Percentiles rank a stretch among this genome's conserved stretches.
phyloP scores from a whole-genome alignment of 371 early-diverging fungal species.

The Encephalitozoon romaleae region DNA sequence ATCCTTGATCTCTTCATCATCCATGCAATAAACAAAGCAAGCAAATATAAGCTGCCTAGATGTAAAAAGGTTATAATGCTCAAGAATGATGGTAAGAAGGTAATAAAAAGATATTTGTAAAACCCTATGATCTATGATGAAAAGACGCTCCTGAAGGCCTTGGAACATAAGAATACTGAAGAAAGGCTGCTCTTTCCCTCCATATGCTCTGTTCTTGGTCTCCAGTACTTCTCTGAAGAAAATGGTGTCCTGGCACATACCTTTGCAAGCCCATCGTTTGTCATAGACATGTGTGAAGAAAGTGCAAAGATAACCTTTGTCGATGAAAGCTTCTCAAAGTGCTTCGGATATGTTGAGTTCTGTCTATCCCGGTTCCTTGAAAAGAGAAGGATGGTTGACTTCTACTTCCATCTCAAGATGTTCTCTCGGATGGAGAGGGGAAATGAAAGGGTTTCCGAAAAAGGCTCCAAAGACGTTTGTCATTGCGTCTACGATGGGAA shows the following conservation, averaged over 20 bases:
- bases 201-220: not conserved
- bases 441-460: not conserved
- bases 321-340: not conserved
- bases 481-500: not conserved
- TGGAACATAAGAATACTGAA: not conserved
- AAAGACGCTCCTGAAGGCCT: not conserved
- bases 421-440: not conserved
- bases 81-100: too few relatives aligned
- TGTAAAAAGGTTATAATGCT: too few relatives aligned
- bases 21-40: not conserved
- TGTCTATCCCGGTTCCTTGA: not conserved
- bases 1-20: not conserved
- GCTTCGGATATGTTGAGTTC: slow-evolving; percentile 1
- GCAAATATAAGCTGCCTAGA: not conserved
- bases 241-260: not conserved
- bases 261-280: not conserved
- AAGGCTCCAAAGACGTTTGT: not conserved
- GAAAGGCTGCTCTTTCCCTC: not conserved
- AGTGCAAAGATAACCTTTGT: not conserved
- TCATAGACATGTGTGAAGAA: not conserved
- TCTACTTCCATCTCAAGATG: not conserved
- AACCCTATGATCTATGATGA: not conserved
- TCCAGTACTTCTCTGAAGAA: not conserved
- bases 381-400: not conserved
- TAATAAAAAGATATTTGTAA: not conserved